phyloP scores from a whole-genome alignment of 257 asterid genomes.

The Echium plantagineum region DNA sequence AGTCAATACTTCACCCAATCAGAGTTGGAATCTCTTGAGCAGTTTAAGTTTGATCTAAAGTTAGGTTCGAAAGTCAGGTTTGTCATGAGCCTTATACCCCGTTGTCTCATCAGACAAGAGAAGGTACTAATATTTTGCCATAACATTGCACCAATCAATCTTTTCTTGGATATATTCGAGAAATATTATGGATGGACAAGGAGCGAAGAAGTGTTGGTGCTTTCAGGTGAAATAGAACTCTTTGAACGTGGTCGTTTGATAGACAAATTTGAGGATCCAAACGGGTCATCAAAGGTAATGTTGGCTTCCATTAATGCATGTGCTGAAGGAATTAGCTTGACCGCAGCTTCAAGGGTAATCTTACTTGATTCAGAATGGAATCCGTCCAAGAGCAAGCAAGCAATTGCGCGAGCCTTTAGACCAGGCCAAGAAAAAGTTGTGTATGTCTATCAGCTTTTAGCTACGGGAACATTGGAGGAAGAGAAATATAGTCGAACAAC shows the following conservation, averaged over 20 bases:
- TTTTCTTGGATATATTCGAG: constrained; percentile 69
- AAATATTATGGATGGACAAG: constrained; percentile 72
- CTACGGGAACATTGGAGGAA: constrained; percentile 77
- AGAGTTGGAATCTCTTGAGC: constrained; percentile 62
- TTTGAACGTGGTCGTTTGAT: constrained; percentile 83
- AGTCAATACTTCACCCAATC: constrained; percentile 45
- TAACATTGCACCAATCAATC: constrained; percentile 85
- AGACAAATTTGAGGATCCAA: constrained; percentile 87
- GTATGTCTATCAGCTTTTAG: constrained; percentile 83
- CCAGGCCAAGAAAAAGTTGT: constrained; percentile 97
- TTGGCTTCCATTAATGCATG: constrained; percentile 92
- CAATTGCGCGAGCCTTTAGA: constrained; percentile 83
- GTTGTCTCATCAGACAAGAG: constrained; percentile 61
- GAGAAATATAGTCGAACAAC: constrained; percentile 83
- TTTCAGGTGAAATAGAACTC: constrained; percentile 95
- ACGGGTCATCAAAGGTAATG: constrained; percentile 86
- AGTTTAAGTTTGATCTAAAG: constrained; percentile 60
- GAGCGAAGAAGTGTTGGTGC: constrained; percentile 77
- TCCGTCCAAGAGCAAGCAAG: constrained; percentile 96
- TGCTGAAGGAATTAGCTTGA: constrained; percentile 91
- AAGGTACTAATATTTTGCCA: constrained; percentile 84
- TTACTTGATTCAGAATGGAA: constrained; percentile 95
- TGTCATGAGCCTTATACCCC: constrained; percentile 84
- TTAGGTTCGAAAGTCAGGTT: constrained; percentile 84
- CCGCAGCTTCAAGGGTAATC: constrained; percentile 89